Conservation (phyloP, 208 protist genomes). For the Tritrichomonas foetus region DNA sequence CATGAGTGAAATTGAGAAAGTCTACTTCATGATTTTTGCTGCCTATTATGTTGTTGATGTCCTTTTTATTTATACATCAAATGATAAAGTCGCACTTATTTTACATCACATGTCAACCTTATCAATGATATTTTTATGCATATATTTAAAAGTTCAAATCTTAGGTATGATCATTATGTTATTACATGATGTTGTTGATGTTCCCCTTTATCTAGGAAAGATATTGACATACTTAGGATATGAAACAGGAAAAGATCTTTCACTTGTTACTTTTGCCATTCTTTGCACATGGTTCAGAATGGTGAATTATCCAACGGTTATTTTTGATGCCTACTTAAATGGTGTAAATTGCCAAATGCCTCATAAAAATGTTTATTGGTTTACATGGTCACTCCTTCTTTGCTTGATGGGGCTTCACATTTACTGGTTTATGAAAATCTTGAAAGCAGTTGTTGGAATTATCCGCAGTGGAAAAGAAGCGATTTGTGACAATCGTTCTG, state of each 20-base stretch:
- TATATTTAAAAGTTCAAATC: not conserved
- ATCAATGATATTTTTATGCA: not conserved
- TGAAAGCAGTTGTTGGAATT: not conserved
- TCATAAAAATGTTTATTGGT: no score
- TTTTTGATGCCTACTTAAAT: not conserved
- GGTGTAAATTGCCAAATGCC: no score
- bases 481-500: conserved; percentile 3
- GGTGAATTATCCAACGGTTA: not conserved
- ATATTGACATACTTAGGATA: not conserved
- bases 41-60: conserved; percentile 31
- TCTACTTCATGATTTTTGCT: not conserved
- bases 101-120: not conserved
- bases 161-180: not conserved
- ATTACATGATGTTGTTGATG: conserved; percentile 29
- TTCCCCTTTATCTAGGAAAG: not conserved
- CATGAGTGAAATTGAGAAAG: not conserved
- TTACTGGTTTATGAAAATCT: not conserved
- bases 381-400: no score
- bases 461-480: not conserved
- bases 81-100: not conserved
- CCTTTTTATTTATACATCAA: not conserved
- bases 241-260: not conserved
- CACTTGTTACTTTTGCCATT: not conserved
- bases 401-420: not conserved
- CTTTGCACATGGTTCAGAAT: conserved; percentile 32